Conservation (phyloP, 768 basidiomycete species). For the Candolleomyces eurysporus region DNA sequence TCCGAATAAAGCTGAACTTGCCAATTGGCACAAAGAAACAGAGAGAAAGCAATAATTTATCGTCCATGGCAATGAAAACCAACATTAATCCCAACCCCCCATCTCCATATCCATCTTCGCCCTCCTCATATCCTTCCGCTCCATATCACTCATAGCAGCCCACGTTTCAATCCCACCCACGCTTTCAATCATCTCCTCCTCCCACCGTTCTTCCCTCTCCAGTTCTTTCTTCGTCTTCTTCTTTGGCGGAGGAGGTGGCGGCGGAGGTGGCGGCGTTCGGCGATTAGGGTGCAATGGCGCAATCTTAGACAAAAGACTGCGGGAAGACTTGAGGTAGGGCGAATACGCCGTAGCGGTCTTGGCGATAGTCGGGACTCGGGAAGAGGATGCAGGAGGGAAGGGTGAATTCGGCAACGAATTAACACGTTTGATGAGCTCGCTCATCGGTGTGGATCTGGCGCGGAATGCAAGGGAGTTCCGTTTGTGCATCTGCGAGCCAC, state of each 20-base stretch:
- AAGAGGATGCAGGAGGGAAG: conserved; percentile 29
- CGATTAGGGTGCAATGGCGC: conserved; percentile 77
- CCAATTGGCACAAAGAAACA: not conserved
- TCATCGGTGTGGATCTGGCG: conserved; percentile 59
- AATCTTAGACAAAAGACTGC: conserved; percentile 60
- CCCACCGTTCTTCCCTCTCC: conserved; percentile 75
- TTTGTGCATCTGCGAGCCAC: conserved; percentile 17
- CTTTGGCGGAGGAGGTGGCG: conserved; percentile 64
- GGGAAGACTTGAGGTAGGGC: conserved; percentile 64
- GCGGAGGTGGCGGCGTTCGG: conserved; percentile 69
- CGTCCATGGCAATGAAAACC: not conserved
- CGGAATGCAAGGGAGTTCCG: conserved; percentile 49
- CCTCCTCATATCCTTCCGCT: conserved; percentile 53
- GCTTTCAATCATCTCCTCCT: conserved; percentile 73
- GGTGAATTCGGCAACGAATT: conserved; percentile 67
- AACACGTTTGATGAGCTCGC: conserved; percentile 71
- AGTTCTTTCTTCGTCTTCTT: conserved; percentile 82
- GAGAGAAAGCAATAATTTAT: not conserved
- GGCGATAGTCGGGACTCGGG: conserved; percentile 13
- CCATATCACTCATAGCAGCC: conserved; percentile 45
- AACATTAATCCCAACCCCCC: conserved; percentile 54
- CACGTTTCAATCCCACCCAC: conserved; percentile 66
- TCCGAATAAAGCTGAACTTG: no score
- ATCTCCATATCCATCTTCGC: conserved; percentile 65
- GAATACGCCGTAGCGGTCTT: conserved; percentile 46